Conservation (phyloP, 2,329 filamentous ascomycete genomes). For the Xylaria sp. region DNA sequence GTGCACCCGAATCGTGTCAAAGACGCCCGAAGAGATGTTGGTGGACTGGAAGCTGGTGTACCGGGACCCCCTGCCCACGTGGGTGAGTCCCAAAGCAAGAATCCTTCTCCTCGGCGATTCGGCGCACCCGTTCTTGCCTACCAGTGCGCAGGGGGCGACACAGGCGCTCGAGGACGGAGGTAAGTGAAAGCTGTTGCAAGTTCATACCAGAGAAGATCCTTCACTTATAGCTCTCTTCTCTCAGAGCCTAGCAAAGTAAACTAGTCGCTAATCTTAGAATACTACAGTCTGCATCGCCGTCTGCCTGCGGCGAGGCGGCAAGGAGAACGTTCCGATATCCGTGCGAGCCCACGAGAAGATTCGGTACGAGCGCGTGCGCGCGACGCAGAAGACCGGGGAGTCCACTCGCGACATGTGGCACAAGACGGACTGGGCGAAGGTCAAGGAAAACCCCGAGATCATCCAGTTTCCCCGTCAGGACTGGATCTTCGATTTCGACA, state of each 20-base stretch:
- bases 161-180: slow-evolving; percentile 62
- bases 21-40: slow-evolving; percentile 54
- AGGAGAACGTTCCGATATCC: slow-evolving; percentile 52
- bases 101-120: slow-evolving; percentile 61
- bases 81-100: slow-evolving; percentile 57
- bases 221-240: not conserved
- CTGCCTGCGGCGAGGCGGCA: slow-evolving; percentile 54
- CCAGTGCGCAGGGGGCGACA: slow-evolving; percentile 59
- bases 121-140: slow-evolving; percentile 62
- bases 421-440: slow-evolving; percentile 62
- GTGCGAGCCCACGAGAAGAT: slow-evolving; percentile 58
- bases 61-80: slow-evolving; percentile 60
- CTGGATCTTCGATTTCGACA: slow-evolving; percentile 64
- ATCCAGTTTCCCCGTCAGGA: slow-evolving; percentile 61
- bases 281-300: slow-evolving; percentile 55
- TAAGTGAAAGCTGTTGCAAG: slow-evolving; percentile 3
- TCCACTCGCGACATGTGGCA: slow-evolving; percentile 64
- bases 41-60: slow-evolving; percentile 64
- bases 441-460: slow-evolving; percentile 58
- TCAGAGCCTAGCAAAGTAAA: not conserved
- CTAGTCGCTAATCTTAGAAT: not conserved
- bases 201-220: no score
- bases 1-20: slow-evolving; percentile 56
- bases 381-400: slow-evolving; percentile 62
- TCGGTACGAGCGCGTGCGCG: slow-evolving; percentile 59